These are phyloP conservation scores for Ramalina peruviana DNA, from an alignment of 495 filamentous ascomycete species.

Conservation along the genomic window DNA sequence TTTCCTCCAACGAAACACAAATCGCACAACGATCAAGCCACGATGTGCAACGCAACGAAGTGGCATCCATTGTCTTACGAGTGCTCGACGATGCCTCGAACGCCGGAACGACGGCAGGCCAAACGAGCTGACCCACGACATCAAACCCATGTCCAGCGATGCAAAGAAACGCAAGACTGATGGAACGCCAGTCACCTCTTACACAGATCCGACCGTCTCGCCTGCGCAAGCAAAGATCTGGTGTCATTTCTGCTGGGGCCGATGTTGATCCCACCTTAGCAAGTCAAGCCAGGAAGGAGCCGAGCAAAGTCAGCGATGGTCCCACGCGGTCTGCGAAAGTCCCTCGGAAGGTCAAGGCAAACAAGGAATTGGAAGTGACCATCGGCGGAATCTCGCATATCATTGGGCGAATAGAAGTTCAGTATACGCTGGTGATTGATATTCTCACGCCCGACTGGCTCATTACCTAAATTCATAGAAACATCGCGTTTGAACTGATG, in stretches of 20 bases:
- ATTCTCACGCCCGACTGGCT: too few relatives aligned
- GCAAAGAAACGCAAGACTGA: slow-evolving; percentile 87
- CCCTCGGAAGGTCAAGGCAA: slow-evolving; percentile 76
- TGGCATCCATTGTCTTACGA: too few relatives aligned
- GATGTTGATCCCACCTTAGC: slow-evolving; percentile 71
- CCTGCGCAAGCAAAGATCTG: slow-evolving; percentile 34
- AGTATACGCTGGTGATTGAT: too few relatives aligned
- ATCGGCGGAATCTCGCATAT: slow-evolving; percentile 17
- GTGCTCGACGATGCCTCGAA: slow-evolving; percentile 52
- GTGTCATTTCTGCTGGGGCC: slow-evolving; percentile 78
- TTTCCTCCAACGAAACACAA: slow-evolving; percentile 59
- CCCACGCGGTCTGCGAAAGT: slow-evolving; percentile 48
- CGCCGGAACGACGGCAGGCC: slow-evolving; percentile 53
- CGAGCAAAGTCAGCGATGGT: slow-evolving; percentile 51
- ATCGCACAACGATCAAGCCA: slow-evolving; percentile 36
- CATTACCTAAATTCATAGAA: too few relatives aligned
- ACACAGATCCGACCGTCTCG: slow-evolving; percentile 39
- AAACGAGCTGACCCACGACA: slow-evolving; percentile 50
- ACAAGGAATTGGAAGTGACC: slow-evolving; percentile 72
- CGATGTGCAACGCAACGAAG: slow-evolving; percentile 20
- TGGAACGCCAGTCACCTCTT: slow-evolving; percentile 1
- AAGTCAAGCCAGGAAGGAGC: slow-evolving; percentile 51
- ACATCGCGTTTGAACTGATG: too few relatives aligned
- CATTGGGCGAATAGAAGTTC: too few relatives aligned
- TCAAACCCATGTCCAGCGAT: slow-evolving; percentile 58